Conservation (phyloP, 257 asterid genomes). For the Lycium ferocissimum region DNA sequence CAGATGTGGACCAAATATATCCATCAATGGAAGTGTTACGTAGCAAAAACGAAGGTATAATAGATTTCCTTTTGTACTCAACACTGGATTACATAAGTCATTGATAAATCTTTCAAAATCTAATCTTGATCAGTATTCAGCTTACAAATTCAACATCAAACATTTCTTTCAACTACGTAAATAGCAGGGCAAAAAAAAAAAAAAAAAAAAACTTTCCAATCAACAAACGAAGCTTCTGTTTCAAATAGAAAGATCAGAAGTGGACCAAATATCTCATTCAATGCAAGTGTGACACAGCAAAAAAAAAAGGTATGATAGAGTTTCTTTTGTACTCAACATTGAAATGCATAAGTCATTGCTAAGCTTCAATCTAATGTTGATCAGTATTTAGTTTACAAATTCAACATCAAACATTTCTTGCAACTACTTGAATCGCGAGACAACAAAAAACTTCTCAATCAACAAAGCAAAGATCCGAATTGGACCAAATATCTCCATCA, state of each 20-base stretch:
- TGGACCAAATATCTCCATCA: not conserved
- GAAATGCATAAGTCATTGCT: not conserved
- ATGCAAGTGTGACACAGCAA: not conserved
- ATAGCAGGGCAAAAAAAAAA: not conserved
- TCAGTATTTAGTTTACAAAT: not conserved
- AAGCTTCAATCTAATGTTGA: not conserved
- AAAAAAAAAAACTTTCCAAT: not conserved
- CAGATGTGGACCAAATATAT: no score
- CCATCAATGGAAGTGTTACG: no score
- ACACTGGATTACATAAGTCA: not conserved
- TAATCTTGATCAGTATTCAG: not conserved
- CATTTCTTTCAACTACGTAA: not conserved
- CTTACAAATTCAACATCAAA: not conserved
- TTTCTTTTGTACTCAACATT: no score
- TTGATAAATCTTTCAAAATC: not conserved
- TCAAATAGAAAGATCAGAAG: not conserved
- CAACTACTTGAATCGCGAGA: not conserved
- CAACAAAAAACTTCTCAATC: not conserved
- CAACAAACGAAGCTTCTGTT: not conserved
- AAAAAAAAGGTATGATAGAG: no score
- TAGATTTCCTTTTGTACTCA: not conserved
- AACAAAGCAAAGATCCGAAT: not conserved
- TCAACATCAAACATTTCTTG: constrained; percentile 39
- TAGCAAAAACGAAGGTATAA: no score
- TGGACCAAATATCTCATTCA: no score